Percentiles rank a stretch among this genome's conserved stretches.
phyloP scores from a whole-genome alignment of 345 rosid species.

The Pistacia vera region DNA sequence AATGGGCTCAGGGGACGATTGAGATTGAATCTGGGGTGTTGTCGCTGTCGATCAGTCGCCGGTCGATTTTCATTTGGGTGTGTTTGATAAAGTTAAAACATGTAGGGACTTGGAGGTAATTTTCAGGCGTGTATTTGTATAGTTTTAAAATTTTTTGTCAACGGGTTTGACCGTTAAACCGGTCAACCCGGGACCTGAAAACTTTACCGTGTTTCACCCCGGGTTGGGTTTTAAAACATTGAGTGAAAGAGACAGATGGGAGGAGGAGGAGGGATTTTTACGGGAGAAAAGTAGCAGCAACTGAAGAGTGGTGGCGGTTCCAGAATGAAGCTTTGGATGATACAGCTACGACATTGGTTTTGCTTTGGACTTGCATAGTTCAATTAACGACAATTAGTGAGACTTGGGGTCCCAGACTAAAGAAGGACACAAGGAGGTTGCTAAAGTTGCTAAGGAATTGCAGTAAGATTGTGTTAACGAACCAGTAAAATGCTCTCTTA shows the following conservation, averaged over 20 bases:
- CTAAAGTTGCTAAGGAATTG: conserved; percentile 63
- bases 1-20: no score
- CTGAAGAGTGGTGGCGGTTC: conserved; percentile 41
- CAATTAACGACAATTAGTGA: conserved; percentile 90
- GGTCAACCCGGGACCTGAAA: no score
- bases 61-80: no score
- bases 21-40: no score
- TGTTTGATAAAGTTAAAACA: no score
- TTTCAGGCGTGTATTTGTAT: no score
- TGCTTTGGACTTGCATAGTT: conserved; percentile 94
- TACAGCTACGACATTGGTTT: conserved; percentile 84
- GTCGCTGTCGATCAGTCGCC: no score
- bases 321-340: conserved; percentile 83
- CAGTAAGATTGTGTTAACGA: conserved; percentile 69
- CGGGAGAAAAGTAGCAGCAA: conserved; percentile 40
- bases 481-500: conserved; percentile 86
- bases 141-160: no score
- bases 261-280: conserved; percentile 43
- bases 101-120: no score
- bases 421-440: conserved; percentile 71
- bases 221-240: not conserved
- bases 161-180: no score
- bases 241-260: conserved; percentile 44
- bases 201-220: no score
- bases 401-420: conserved; percentile 76